These are phyloP conservation scores for Chlamydomonas eustigma DNA, from an alignment of 139 green algal species.

Conservation along the genomic window DNA sequence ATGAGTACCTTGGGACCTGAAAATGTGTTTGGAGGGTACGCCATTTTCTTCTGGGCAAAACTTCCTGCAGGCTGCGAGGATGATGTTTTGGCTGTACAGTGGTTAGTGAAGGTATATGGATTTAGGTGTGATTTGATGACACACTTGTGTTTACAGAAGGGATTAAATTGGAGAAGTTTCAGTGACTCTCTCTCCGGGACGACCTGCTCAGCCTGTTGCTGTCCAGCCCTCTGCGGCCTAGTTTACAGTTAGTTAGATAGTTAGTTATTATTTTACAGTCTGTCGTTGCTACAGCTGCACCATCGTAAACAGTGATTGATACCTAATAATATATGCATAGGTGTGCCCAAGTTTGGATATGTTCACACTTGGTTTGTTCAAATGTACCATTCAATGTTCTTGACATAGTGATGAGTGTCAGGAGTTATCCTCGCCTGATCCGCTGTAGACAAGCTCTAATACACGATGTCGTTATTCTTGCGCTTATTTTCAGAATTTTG, in stretches of 20 bases:
- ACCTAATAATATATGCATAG: not conserved
- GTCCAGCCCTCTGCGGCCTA: too few species aligned
- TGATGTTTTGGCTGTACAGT: slow-evolving; percentile 64
- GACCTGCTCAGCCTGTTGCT: too few species aligned
- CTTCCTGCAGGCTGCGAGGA: slow-evolving; percentile 73
- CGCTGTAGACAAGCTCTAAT: too few species aligned
- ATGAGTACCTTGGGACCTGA: not conserved
- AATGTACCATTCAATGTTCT: not conserved
- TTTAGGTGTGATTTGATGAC: too few species aligned
- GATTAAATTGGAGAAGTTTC: not conserved
- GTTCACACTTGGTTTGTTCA: not conserved
- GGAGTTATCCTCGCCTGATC: too few species aligned
- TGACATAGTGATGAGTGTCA: not conserved
- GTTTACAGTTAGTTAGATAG: too few species aligned
- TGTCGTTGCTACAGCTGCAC: not conserved
- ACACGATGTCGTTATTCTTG: not conserved
- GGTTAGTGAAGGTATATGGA: slow-evolving; percentile 65
- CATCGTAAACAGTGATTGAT: not conserved
- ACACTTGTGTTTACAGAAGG: not conserved
- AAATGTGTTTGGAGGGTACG: not conserved
- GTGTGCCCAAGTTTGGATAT: not conserved
- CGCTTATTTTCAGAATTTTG: slow-evolving; percentile 41
- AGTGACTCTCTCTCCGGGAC: too few species aligned
- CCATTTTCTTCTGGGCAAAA: slow-evolving; percentile 9
- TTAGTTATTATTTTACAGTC: too few species aligned